Evolutionary conservation across 768 basidiomycete genomes (phyloP), one percentile per base, ranked within the genome.

Genomic region (Leccinellum albellum): DNA sequence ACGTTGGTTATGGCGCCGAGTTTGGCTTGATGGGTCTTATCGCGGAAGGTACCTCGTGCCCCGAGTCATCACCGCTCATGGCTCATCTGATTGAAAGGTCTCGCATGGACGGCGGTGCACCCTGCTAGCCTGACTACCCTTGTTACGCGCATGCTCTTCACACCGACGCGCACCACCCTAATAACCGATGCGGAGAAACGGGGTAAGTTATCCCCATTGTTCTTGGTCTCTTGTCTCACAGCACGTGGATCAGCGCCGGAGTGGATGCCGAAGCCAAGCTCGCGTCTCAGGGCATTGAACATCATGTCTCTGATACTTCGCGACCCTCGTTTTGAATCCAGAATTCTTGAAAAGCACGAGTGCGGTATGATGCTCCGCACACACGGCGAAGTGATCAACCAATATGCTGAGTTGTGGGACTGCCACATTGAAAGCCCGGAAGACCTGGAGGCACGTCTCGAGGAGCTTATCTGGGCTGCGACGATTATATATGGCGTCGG

Each of bases 21-120:
- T 88, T 89, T 57, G 78, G 79, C 14, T 52, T 88, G 33, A 80
- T 78, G 12, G 87, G 86, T 2, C 75, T 87, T 59, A 71, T 84
- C 3, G 82, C 81, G 3, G 87, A 89, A 45, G 44, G 44, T 45
- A 13, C 23, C 21, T 46, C 14, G 23, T 46, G 21, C 44, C 44
- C 4, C 5, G 23, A 23, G 47, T 33, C 24, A 15, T 31, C 21
- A 40, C 24, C 52, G 20, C 42, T 59, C 44, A 4, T 13, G 17
- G 21, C 3, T 21, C 48, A 51, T 47, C 26, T 57, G 23, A n/a
- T 59, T 47, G n/a, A 37, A 51, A 85, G 86, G 86, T 45, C 79
- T 87, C 4, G 83, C 86, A 1, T 78, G 81, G 68, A 73, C 82
- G 2, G 77, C 82, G 3, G 78, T 84, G 3, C 83, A 86, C 59